phyloP scores from a whole-genome alignment of 495 filamentous ascomycete genomes.

The Talaromyces nanjingensis region DNA sequence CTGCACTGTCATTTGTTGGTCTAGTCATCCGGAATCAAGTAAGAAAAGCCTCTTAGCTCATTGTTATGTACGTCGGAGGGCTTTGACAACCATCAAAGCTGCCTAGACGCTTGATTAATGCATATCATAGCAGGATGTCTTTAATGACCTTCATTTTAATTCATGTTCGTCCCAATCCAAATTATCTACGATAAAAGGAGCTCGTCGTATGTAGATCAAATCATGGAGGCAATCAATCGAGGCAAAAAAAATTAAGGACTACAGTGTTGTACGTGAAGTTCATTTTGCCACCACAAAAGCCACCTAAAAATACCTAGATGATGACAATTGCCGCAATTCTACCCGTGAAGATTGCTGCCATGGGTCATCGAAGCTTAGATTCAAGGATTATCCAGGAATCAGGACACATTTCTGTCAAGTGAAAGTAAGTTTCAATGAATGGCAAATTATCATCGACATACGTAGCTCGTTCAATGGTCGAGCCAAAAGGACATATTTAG shows the following conservation, averaged over 20 bases:
- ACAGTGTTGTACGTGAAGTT: not conserved
- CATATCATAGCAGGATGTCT: not conserved
- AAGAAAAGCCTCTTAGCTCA: not conserved
- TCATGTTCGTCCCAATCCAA: not conserved
- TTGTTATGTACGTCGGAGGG: not conserved
- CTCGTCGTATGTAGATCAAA: not conserved
- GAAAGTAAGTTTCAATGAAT: not conserved
- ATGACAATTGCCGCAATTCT: not conserved
- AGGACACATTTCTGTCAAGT: too few relatives aligned
- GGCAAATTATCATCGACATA: not conserved
- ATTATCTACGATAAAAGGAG: not conserved
- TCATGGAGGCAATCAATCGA: not conserved
- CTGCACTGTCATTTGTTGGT: not conserved
- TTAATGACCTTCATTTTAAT: too few relatives aligned
- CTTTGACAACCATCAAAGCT: not conserved
- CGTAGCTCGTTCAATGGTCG: not conserved
- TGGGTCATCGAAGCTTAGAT: not conserved
- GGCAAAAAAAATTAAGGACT: not conserved
- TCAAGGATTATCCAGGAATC: not conserved
- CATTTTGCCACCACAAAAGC: not conserved
- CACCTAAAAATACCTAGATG: not conserved
- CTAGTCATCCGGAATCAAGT: not conserved
- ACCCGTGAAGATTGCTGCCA: not conserved
- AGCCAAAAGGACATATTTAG: not conserved
- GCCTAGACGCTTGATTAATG: not conserved